These are phyloP conservation scores for Fusarium sp. DNA, from an alignment of 2,329 filamentous ascomycete genomes.

Conservation along the genomic window DNA sequence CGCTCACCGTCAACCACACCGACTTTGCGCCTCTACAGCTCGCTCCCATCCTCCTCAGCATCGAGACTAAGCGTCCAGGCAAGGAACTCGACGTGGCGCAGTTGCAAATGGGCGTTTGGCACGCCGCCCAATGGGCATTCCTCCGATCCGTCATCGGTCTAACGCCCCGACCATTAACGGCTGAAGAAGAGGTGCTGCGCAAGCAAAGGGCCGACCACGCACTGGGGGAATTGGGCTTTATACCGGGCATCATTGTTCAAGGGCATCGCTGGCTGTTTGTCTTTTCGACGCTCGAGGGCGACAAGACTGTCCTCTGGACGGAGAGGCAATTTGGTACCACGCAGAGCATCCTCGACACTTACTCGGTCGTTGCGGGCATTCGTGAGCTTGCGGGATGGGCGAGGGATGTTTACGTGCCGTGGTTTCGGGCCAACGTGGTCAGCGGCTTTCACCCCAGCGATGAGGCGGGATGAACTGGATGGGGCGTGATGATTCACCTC, in stretches of 20 bases:
- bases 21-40: slow-evolving; percentile 24
- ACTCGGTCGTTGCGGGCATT: slow-evolving; percentile 33
- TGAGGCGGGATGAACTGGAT: not conserved
- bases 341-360: slow-evolving; percentile 21
- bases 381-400: slow-evolving; percentile 25
- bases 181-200: slow-evolving; percentile 5
- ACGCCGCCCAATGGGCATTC: slow-evolving; percentile 30
- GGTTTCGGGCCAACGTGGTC: slow-evolving; percentile 20
- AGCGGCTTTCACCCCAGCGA: not conserved
- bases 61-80: slow-evolving; percentile 31
- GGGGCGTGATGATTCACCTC: not conserved
- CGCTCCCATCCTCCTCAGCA: slow-evolving; percentile 22
- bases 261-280: slow-evolving; percentile 38
- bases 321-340: slow-evolving; percentile 36
- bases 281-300: slow-evolving; percentile 23
- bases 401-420: slow-evolving; percentile 29
- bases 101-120: slow-evolving; percentile 33
- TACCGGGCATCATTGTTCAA: slow-evolving; percentile 36
- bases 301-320: slow-evolving; percentile 33
- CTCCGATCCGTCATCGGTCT: slow-evolving; percentile 6
- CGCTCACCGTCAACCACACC: slow-evolving; percentile 28
- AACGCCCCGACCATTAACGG: not conserved
- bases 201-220: not conserved
- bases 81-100: slow-evolving; percentile 22
- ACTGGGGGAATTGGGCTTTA: slow-evolving; percentile 21